A percentile compares a stretch with the other conserved stretches of the same genome.
These are phyloP conservation scores for Simplicillium aogashimaense DNA, from an alignment of 2,329 filamentous ascomycete genomes.

Conservation along the genomic window DNA sequence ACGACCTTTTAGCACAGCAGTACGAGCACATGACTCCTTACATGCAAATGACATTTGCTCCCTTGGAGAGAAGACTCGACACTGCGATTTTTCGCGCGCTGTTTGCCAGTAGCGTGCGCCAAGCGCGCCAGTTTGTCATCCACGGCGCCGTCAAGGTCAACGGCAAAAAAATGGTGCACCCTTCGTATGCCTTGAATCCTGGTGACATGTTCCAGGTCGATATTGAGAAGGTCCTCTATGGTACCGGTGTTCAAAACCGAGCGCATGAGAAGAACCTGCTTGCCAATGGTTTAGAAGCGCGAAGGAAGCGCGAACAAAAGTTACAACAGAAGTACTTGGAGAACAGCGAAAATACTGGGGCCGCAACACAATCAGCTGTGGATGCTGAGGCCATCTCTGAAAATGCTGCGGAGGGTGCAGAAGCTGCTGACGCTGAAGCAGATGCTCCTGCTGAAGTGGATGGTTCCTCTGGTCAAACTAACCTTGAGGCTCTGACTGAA, in stretches of 20 bases:
- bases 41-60: constrained; percentile 93
- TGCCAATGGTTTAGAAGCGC: constrained; percentile 14
- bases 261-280: constrained; percentile 12
- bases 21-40: constrained; percentile 59
- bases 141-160: constrained; percentile 94
- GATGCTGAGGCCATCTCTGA: constrained; percentile 7
- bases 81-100: constrained; percentile 89
- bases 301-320: constrained; percentile 16
- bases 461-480: constrained; percentile 8
- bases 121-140: constrained; percentile 88
- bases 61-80: constrained; percentile 81
- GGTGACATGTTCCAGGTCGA: constrained; percentile 98
- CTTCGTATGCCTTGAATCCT: constrained; percentile 88
- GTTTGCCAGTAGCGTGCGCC: constrained; percentile 86
- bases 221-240: constrained; percentile 76
- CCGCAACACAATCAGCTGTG: background rate
- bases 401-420: constrained; percentile 9
- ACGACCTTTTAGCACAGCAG: constrained; percentile 21
- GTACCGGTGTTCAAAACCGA: constrained; percentile 67
- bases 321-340: constrained; percentile 2
- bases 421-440: constrained; percentile 6
- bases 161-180: constrained; percentile 89
- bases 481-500: constrained; percentile 9
- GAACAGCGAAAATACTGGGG: constrained; percentile 9
- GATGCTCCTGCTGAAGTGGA: constrained; percentile 9